Conservation (phyloP, 768 basidiomycete genomes). For the Hypsizygus marmoreus region DNA sequence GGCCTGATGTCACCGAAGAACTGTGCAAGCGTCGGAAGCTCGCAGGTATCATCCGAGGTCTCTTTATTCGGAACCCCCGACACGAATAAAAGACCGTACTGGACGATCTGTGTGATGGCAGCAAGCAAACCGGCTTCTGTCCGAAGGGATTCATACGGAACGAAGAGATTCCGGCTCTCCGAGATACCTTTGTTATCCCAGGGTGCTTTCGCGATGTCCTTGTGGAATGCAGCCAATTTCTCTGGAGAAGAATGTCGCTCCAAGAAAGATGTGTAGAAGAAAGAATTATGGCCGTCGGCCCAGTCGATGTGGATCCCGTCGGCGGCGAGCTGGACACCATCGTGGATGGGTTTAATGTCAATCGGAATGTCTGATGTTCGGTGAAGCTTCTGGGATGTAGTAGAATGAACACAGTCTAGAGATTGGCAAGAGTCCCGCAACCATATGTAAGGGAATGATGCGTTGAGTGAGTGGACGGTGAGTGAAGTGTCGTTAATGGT, state of each 20-base stretch:
- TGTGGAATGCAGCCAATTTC: conserved; percentile 19
- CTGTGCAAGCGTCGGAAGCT: conserved; percentile 64
- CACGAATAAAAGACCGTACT: conserved; percentile 75
- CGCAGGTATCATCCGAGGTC: conserved; percentile 64
- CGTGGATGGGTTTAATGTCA: conserved; percentile 45
- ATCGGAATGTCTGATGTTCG: conserved; percentile 64
- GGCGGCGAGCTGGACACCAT: conserved; percentile 40
- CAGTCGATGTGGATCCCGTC: conserved; percentile 56
- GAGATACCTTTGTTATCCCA: conserved; percentile 18
- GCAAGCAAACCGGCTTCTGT: conserved; percentile 47
- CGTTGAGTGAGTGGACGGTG: conserved; percentile 40
- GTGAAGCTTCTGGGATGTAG: conserved; percentile 77
- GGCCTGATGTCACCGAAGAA: conserved; percentile 74
- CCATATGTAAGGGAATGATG: conserved; percentile 68
- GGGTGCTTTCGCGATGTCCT: conserved; percentile 7
- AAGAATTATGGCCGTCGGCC: conserved; percentile 61
- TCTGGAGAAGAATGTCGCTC: conserved; percentile 43
- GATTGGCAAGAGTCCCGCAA: conserved; percentile 84
- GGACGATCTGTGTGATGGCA: conserved; percentile 70
- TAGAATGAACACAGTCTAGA: conserved; percentile 70
- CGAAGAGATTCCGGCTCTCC: conserved; percentile 44
- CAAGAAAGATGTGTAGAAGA: conserved; percentile 49
- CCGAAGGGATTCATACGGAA: conserved; percentile 55
- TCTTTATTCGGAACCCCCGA: conserved; percentile 63
- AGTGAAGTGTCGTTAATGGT: conserved; percentile 27